Evolutionary conservation across 2,329 filamentous ascomycete species (phyloP), one percentile per base, ranked within the genome.

Genomic region (Myriosclerotinia curreyana): DNA sequence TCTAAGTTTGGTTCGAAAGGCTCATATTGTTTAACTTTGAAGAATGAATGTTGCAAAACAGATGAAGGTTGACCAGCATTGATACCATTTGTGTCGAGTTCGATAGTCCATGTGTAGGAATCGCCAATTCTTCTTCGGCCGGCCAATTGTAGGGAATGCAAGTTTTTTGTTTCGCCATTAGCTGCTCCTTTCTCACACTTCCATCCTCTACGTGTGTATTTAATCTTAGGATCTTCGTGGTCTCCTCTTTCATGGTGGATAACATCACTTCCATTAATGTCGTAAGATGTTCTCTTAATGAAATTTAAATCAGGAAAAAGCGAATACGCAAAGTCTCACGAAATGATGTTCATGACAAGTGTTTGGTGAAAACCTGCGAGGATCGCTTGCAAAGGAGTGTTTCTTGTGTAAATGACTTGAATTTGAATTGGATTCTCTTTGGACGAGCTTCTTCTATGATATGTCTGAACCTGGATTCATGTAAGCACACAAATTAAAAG

Each of bases 251-350:
- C 17, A 5, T 8, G 15, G 34, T 56, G 17, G 4, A 8, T 6
- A 20, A 34, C n/a, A 20, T n/a, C 25, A 17, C 22, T n/a, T 25
- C 53, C 40, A 5, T 58, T 58, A 9, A 20, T 44, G 3, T 34
- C 5, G 28, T 60, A 50, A 36, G 56, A 9, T 20, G 28, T 60
- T 17, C 28, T 34, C 11, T 50, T 40, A 20, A 49, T 38, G 20
- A 28, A 60, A 22, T 36, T 49, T 5, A 22, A 17, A 34, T 25
- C 44, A 31, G 56, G 56, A 25, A 60, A 60, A 5, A 60, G 20
- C 28, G 56, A 50, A 50, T 50, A 60, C 7, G 28, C 42, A 9
- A 36, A 48, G 44, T 60, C 36, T 44, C 56, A 60, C n/a, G 42
- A 48, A 15, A 60, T 60, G 14, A 50, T 20, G 28, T 60, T 60